Base-by-base conservation (phyloP, 257 asterid species). In the Paraleonurus japonicus region DNA sequence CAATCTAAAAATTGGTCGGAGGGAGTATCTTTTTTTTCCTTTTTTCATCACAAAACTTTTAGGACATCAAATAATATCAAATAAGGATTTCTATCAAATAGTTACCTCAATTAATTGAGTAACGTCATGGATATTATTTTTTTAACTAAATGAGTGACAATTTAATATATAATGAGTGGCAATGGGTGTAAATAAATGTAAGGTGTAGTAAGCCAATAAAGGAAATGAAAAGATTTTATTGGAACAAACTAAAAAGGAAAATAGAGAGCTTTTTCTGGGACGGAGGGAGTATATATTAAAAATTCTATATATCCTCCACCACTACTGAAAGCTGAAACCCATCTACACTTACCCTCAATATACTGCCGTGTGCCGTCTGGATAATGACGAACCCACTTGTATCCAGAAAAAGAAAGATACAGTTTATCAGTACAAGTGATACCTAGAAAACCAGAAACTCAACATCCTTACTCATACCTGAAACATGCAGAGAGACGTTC, bases 381-480 rank as follows among this genome's bases (percentile, higher is more conserved):
- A 89, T 89, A 84, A 88, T 89, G 97, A 37, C 97, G 99, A 87
- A 95, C 95, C 99, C 99, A 95, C 99, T 95, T 76, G 75, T 57
- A 73, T 78, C 65, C 26, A 62, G 76, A 70, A 57, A 55, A 70
- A 68, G 12, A 69, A 47, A 64, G 11, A 70, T 50, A 50, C 39
- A 23, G 62, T 48, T 39, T 24, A 72, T 68, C 51, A 71, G 72
- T 74, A 70, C 47, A 33, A 43, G 30, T 16, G 68, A 37, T 45
- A 28, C 71, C 12, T 2, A 54, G 5, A 62, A 62, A 61, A 47
- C 17, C 17, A 58, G 51, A 57, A 65, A 41, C 17, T 62, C 10
- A n/a, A 55, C 57, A 64, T 33, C 43, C 39, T 63, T 26, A 50
- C 32, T 69, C 79, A 65, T 85, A 94, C 99, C 96, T 89, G 99